A percentile compares a stretch with the other conserved stretches of the same genome.
phyloP scores from a whole-genome alignment of 192 early-diverging fungal species.

The Linnemannia elongata region DNA sequence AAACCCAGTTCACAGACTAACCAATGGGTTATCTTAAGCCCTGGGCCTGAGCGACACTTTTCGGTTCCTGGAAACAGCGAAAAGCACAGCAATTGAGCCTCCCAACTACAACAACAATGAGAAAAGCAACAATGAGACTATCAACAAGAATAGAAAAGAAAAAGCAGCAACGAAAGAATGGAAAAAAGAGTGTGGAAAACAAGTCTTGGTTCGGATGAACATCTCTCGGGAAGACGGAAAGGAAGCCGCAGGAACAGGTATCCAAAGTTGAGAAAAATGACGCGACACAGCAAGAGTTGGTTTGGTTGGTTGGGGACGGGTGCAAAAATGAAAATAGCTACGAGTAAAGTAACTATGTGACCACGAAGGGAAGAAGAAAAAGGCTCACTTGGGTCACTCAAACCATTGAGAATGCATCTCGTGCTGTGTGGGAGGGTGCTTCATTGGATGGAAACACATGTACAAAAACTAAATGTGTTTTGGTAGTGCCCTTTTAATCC shows the following conservation, averaged over 20 bases:
- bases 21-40: not conserved
- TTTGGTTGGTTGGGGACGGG: not conserved
- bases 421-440: not conserved
- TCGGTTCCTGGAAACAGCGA: not conserved
- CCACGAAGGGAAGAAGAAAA: not conserved
- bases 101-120: not conserved
- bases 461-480: not conserved
- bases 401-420: not conserved
- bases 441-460: constrained; percentile 2
- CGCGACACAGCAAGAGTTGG: constrained; percentile 3
- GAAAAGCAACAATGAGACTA: no score
- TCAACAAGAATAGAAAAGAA: no score
- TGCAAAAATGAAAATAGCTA: not conserved
- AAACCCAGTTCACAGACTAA: not conserved
- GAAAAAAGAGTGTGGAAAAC: not conserved
- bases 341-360: not conserved
- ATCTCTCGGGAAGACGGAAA: not conserved
- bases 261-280: not conserved
- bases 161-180: no score
- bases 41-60: not conserved
- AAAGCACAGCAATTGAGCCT: not conserved
- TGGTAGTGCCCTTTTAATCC: not conserved
- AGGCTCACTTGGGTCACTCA: not conserved
- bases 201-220: not conserved
- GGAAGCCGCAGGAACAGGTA: not conserved